Percentiles rank a stretch among this genome's conserved stretches.
Evolutionary conservation across 495 filamentous ascomycete species (phyloP).

Genomic region (Paragyromitra xinjiangensis): DNA sequence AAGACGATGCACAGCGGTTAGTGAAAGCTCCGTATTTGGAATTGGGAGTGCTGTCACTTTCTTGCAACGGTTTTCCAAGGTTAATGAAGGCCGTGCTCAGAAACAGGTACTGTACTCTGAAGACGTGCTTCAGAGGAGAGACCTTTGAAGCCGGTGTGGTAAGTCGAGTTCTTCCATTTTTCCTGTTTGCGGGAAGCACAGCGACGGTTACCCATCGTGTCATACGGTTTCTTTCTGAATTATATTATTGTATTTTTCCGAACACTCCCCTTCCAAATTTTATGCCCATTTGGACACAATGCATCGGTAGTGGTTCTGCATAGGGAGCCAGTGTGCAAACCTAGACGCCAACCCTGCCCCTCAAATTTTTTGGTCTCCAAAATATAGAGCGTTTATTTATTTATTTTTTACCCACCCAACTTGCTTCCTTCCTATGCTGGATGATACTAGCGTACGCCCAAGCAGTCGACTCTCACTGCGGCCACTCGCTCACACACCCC

Average conservation of each 20-base stretch:
- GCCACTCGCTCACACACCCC: slow-evolving; percentile 42
- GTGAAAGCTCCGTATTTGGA: slow-evolving; percentile 30
- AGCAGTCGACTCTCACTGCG: slow-evolving; percentile 28
- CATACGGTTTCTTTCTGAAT: neutral
- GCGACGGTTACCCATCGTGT: slow-evolving; percentile 7
- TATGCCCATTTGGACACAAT: slow-evolving; percentile 37
- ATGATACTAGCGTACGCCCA: slow-evolving; percentile 36
- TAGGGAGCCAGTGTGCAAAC: neutral
- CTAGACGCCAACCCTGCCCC: slow-evolving; percentile 21
- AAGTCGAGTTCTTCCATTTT: slow-evolving; percentile 19
- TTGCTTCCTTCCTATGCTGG: slow-evolving; percentile 26
- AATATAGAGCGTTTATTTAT: slow-evolving; percentile 39
- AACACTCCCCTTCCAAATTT: slow-evolving; percentile 29
- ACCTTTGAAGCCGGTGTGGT: neutral
- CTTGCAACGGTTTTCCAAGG: slow-evolving; percentile 26
- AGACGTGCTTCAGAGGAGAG: neutral
- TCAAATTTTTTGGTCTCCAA: slow-evolving; percentile 30
- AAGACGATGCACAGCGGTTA: slow-evolving; percentile 30
- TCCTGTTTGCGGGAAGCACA: slow-evolving; percentile 21
- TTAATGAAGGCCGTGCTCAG: slow-evolving; percentile 29
- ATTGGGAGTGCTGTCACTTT: slow-evolving; percentile 45
- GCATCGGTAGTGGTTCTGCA: slow-evolving; percentile 30
- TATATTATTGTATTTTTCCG: slow-evolving; percentile 11
- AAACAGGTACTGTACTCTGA: slow-evolving; percentile 1
- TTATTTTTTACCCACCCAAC: slow-evolving; percentile 31